A percentile compares a stretch with the other conserved stretches of the same genome.
Conservation (phyloP, 148 eudicot species). For the Pouteria glomerata region DNA sequence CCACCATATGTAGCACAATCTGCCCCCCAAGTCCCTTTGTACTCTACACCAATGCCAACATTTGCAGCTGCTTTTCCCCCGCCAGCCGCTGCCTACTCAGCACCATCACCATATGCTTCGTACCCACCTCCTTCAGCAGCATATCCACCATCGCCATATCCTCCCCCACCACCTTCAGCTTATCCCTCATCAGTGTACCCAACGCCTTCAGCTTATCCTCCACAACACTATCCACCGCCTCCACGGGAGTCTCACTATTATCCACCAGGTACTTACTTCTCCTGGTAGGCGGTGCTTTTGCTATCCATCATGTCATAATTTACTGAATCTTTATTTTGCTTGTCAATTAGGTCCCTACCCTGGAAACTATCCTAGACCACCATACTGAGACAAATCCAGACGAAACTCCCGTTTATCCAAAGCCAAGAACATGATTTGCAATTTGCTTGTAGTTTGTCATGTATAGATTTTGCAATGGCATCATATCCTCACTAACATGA, state of each 20-base stretch:
- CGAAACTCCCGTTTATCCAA: too few species aligned
- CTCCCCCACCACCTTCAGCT: constrained; percentile 35
- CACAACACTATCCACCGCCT: constrained; percentile 22
- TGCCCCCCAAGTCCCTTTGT: constrained; percentile 41
- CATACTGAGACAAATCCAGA: too few species aligned
- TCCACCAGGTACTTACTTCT: constrained; percentile 30
- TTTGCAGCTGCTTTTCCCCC: constrained; percentile 17
- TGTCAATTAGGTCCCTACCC: too few species aligned
- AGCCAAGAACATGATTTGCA: too few species aligned
- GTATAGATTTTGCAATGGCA: too few species aligned
- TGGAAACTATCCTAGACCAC: too few species aligned
- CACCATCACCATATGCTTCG: constrained; percentile 33
- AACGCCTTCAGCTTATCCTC: too few species aligned
- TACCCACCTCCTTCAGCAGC: constrained; percentile 37
- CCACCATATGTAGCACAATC: constrained; percentile 39
- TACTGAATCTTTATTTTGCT: too few species aligned
- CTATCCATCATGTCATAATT: too few species aligned
- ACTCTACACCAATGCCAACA: constrained; percentile 29
- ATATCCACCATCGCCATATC: constrained; percentile 41
- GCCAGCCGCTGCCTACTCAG: constrained; percentile 17
- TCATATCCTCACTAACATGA: too few species aligned
- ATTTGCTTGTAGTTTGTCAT: too few species aligned
- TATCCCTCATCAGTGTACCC: too few species aligned
- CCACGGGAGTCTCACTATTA: constrained; percentile 26
- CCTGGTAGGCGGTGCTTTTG: background rate